Evolutionary conservation across 257 asterid species (phyloP).

Genomic region (Gentiana straminea): DNA sequence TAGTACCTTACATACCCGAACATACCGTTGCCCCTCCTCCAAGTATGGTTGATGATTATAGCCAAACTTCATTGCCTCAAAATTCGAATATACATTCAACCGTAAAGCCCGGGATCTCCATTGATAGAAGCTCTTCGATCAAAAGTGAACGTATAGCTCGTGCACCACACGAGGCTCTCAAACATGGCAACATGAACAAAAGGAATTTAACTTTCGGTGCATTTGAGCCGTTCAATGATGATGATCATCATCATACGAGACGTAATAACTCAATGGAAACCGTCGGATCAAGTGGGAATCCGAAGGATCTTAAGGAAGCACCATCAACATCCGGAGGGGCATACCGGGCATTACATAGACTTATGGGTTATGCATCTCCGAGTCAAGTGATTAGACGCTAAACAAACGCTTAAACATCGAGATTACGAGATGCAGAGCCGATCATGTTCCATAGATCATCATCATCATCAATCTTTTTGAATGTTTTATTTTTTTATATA

Average conservation of each 20-base stretch:
- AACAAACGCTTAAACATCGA: background rate
- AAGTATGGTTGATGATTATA: slow-evolving; percentile 35
- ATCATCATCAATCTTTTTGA: too few relatives aligned
- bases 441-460: too few relatives aligned
- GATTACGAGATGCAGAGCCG: too few relatives aligned
- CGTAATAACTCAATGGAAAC: slow-evolving; percentile 4
- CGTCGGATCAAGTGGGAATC: slow-evolving; percentile 22
- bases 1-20: slow-evolving; percentile 42
- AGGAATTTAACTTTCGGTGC: slow-evolving; percentile 24
- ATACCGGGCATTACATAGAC: slow-evolving; percentile 77
- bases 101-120: slow-evolving; percentile 48
- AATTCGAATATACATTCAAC: slow-evolving; percentile 39
- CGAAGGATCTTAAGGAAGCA: slow-evolving; percentile 39
- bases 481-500: too few relatives aligned
- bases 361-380: slow-evolving; percentile 76
- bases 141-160: slow-evolving; percentile 30
- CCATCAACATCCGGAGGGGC: slow-evolving; percentile 33
- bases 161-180: slow-evolving; percentile 15
- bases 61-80: slow-evolving; percentile 12
- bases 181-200: slow-evolving; percentile 18
- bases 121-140: slow-evolving; percentile 40
- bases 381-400: slow-evolving; percentile 37
- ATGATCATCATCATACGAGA: slow-evolving; percentile 38
- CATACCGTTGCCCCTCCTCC: slow-evolving; percentile 55
- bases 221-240: slow-evolving; percentile 20